These are phyloP conservation scores for Yamadazyma triangularis DNA, from an alignment of 1,139 yeast genomes.

Conservation along the genomic window DNA sequence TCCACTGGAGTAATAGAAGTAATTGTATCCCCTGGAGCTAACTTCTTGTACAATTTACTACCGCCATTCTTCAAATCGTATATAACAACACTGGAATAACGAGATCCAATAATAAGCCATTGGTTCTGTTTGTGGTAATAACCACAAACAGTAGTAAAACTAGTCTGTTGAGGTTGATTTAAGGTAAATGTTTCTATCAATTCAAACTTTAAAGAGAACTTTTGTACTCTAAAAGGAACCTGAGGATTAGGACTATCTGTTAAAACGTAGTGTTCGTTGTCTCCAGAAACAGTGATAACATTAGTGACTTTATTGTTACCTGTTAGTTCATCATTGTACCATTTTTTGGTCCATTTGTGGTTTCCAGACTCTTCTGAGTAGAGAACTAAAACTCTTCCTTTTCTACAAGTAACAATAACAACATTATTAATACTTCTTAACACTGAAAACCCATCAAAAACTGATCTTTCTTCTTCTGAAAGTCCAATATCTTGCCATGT, in stretches of 20 bases:
- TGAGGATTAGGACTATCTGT: slow-evolving; percentile 68
- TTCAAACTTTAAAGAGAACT: slow-evolving; percentile 19
- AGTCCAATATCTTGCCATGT: slow-evolving; percentile 25
- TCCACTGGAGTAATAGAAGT: slow-evolving; percentile 48
- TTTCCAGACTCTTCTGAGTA: no score
- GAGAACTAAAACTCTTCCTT: slow-evolving; percentile 47
- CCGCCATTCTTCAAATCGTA: slow-evolving; percentile 34
- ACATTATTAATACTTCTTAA: slow-evolving; percentile 44
- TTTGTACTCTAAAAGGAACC: slow-evolving; percentile 49
- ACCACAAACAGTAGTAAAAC: slow-evolving; percentile 58
- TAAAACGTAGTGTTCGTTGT: slow-evolving; percentile 23
- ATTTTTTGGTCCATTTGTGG: no score
- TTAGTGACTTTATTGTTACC: slow-evolving; percentile 49
- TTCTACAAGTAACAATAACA: slow-evolving; percentile 47
- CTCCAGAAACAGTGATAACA: slow-evolving; percentile 29
- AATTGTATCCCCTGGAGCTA: slow-evolving; percentile 71
- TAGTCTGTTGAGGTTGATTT: slow-evolving; percentile 37
- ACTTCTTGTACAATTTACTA: slow-evolving; percentile 40
- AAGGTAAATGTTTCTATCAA: slow-evolving; percentile 16
- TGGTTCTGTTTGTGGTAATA: slow-evolving; percentile 33
- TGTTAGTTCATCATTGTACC: slow-evolving; percentile 19
- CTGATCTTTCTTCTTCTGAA: slow-evolving; percentile 18
- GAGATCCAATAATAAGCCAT: slow-evolving; percentile 61
- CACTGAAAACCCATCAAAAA: slow-evolving; percentile 48
- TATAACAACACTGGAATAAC: slow-evolving; percentile 62